Evolutionary conservation across 2,329 filamentous ascomycete species (phyloP), one percentile per base, ranked within the genome.

Genomic region (Paraphaeosphaeria sporulosa): DNA sequence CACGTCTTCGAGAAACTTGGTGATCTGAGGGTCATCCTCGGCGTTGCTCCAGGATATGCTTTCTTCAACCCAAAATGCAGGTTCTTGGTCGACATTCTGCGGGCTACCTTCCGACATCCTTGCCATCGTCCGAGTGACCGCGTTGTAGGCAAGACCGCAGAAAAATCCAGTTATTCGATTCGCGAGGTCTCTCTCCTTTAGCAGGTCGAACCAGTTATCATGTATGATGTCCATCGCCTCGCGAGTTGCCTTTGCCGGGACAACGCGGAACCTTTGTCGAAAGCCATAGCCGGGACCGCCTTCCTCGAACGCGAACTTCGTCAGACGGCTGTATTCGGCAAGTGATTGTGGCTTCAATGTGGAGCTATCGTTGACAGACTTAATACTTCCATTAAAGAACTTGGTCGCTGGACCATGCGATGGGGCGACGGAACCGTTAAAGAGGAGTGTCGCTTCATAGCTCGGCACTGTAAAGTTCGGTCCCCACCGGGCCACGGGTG

Each of bases 21-120:
- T n/a, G n/a, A n/a, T n/a, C 6, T 27, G 25, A 27, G 25, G 25
- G 25, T 27, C 25, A 27, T 62, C 59, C 3, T 42, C 60, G 1
- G 48, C 63, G 36, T 55, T 44, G 13, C 19, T 17, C 68, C 68
- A 71, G 3, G 65, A 57, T 1, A 68, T 19, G 17, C 38, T 55
- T 38, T 69, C 57, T 25, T 70, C 67, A 40, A 71, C 32, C 64
- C 69, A 69, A 21, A 71, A 64, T 15, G 51, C 43, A 1, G 68
- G 55, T 23, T 61, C 59, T 2, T 55, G 38, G 1, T 53, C 43
- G 7, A 69, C 34, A 19, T 62, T 60, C 36, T 64, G 60, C 8
- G 65, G 67, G 6, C 53, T 32, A 10, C 59, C 64, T 2, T 40
- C 36, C 2, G 60, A 65, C 9, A 55, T 27, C 25, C 58, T 54